Conservation (phyloP, 176 grass and related monocot genomes). For the Miscanthus lutarioriparius region DNA sequence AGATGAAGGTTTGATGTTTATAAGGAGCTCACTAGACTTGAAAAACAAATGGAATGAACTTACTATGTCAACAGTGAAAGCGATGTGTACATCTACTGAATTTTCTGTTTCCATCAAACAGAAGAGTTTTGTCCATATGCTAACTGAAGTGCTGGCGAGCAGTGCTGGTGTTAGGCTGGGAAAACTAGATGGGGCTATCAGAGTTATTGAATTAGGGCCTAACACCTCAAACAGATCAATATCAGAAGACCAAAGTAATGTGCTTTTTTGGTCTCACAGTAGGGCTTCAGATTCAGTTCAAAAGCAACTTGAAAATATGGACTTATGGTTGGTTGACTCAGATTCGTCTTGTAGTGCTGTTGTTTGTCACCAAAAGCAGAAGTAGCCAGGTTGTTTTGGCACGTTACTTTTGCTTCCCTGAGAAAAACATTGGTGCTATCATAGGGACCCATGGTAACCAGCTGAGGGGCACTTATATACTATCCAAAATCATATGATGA, state of each 20-base stretch:
- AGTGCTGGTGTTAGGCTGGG: conserved; percentile 39
- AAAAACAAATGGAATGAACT: conserved; percentile 61
- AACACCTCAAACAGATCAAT: conserved; percentile 37
- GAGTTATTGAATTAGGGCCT: conserved; percentile 47
- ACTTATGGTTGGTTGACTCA: conserved; percentile 73
- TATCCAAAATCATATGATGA: conserved; percentile 5
- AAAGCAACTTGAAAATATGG: conserved; percentile 54
- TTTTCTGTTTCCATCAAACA: conserved; percentile 23
- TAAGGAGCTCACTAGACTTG: conserved; percentile 58
- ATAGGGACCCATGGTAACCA: not conserved
- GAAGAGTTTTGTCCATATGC: conserved; percentile 44
- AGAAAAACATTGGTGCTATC: conserved; percentile 11
- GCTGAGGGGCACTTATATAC: not conserved
- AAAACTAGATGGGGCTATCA: conserved; percentile 49
- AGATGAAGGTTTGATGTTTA: conserved; percentile 62
- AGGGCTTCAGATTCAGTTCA: conserved; percentile 56
- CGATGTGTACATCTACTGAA: conserved; percentile 28
- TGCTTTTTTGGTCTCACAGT: conserved; percentile 57
- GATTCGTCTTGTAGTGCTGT: conserved; percentile 89
- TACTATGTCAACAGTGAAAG: conserved; percentile 46
- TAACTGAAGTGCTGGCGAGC: conserved; percentile 44
- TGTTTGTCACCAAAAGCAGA: conserved; percentile 59
- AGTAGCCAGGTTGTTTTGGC: conserved; percentile 19
- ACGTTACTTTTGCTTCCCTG: not conserved
- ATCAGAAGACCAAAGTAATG: conserved; percentile 35